Base-by-base conservation (phyloP, 208 protist species). In the Leishmania gerbilli region DNA sequence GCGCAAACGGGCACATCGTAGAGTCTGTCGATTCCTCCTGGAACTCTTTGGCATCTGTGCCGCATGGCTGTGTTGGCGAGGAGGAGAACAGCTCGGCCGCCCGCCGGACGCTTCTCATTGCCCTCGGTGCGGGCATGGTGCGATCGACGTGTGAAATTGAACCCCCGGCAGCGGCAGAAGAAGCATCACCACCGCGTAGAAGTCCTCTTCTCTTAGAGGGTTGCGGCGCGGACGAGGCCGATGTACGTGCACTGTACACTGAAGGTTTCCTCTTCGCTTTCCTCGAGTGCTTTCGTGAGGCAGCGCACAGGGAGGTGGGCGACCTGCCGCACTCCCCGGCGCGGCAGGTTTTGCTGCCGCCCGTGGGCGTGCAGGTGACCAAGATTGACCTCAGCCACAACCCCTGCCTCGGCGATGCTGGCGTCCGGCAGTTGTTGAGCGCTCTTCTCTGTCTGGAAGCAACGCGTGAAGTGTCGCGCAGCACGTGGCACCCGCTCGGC, bases 371-470 rank as follows among this genome's bases (percentile, higher is more conserved):
- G 2, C 74, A 75, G 27, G 19, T 88, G 4, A 84, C 79, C 2
- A 69, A 74, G 27, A 40, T 87, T 21, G 86, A 89, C 58, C 58
- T 89, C 17, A 89, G 83, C 27, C 56, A 87, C 65, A 87, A 78
- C 24, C 5, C 58, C 13, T 31, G 64, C 67, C 7, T 87, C 45
- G 76, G 80, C 1, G 77, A 76, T 65, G 7, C 42, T 15, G 76
- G 79, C 31, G 64, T 89, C 21, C 49, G 65, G 8, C 31, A 76
- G 51, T 51, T 87, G 11, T 45, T 89, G 31, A n/a, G 76, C 0
- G 71, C 75, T 0, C 24, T 87, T 13, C 24, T 86, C 0, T 21
- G 74, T 11, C 74, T 87, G 27, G 85, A 88, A 53, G 68, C 49
- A 11, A 71, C 76, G 2, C 51, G 80, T 27, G n/a, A 34, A 42